Base-by-base conservation (phyloP, 352 stramenopile species). In the Phytophthora hybrid region DNA sequence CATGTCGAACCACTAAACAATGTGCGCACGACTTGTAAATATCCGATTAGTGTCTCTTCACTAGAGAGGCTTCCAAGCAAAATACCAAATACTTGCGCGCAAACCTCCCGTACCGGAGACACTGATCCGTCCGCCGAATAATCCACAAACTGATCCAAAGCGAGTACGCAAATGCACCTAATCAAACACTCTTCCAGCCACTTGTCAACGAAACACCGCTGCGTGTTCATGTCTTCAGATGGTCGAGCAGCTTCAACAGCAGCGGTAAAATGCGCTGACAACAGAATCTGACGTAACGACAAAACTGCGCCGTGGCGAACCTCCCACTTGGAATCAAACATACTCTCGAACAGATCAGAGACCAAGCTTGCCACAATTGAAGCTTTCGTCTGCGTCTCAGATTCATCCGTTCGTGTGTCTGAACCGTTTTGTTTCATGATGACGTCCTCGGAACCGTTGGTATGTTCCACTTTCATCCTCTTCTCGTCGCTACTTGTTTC, bases 111-210 rank as follows among this genome's bases (percentile, higher is more conserved):
- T 31, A 98, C 92, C 10, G 95, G 95, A 41, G 95, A 94, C 0
- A 98, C 86, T 0, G 85, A 92, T 0, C 84, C 87, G 53, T 94
- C 87, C 6, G 90, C 91, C n/a, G 93, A 98, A 82, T 97, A 99
- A 73, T 99, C 96, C n/a, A 95, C 93, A 80, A 98, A 99, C 51
- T 95, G 93, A 82, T 99, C 96, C 53, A 99, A 74, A 23, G 89
- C 93, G 29, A 99, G 74, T 59, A 99, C 90, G 66, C 95, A 98
- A 14, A 98, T 73, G 69, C 91, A 97, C 4, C 96, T 84, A 61
- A 97, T 82, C 26, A 98, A 73, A 59, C 96, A 94, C 74, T 99
- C 95, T 66, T 98, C 89, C 54, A 97, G 79, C 95, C 96, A 99
- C 59, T 81, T 84, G 32, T 91, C 90, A 74, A 97, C 85, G 5